A percentile compares a stretch with the other conserved stretches of the same genome.
Evolutionary conservation across 768 basidiomycete genomes (phyloP).

Genomic region (Tylopilus felleus): DNA sequence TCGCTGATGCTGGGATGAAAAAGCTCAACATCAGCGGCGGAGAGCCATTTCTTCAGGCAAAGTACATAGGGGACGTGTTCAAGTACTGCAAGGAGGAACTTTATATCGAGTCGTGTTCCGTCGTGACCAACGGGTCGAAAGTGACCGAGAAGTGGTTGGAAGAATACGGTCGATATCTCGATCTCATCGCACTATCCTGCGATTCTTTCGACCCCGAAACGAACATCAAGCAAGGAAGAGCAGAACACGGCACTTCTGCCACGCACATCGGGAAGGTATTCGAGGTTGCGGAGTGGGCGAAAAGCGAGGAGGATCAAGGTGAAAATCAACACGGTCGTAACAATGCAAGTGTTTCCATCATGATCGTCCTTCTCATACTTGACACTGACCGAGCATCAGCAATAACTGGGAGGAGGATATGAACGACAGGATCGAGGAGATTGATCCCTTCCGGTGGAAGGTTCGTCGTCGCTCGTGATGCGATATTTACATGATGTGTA

Average conservation of each 20-base stretch:
- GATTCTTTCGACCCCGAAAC: constrained; percentile 38
- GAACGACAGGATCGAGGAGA: constrained; percentile 15
- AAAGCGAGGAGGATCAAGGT: no score
- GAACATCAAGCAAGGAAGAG: constrained; percentile 33
- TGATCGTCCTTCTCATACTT: background rate
- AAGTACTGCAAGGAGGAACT: no score
- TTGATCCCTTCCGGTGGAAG: no score
- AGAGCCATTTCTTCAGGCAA: no score
- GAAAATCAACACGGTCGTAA: constrained; percentile 15
- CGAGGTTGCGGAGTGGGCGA: no score
- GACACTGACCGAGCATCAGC: constrained; percentile 9
- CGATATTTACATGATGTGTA: no score
- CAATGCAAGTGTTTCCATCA: constrained; percentile 13
- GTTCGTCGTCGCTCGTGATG: no score
- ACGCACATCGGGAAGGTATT: constrained; percentile 28
- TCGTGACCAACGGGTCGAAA: background rate
- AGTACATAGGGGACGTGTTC: no score
- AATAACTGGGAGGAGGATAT: constrained; percentile 36
- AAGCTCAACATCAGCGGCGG: no score
- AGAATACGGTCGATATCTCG: constrained; percentile 37
- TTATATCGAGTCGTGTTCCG: no score
- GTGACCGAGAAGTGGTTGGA: constrained; percentile 42
- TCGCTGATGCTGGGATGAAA: no score
- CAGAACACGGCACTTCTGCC: constrained; percentile 30
- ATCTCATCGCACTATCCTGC: constrained; percentile 42